Evolutionary conservation across 2,329 filamentous ascomycete genomes (phyloP).

Genomic region (Xylariaceae sp.): DNA sequence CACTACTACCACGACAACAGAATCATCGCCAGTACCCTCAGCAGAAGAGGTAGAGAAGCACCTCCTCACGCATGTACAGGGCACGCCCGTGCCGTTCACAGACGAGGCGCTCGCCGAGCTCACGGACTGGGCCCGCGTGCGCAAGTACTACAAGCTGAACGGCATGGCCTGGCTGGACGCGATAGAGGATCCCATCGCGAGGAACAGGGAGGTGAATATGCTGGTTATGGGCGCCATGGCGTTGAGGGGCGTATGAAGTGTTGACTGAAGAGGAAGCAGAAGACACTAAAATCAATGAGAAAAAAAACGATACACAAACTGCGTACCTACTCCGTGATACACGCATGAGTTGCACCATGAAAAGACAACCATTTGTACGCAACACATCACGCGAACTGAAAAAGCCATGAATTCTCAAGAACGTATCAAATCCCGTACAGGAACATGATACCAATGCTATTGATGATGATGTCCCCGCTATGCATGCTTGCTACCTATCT

Average conservation of each 20-base stretch:
- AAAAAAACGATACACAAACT: neutral
- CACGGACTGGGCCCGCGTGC: constrained; percentile 64
- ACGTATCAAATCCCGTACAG: too few relatives aligned
- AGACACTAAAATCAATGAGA: neutral
- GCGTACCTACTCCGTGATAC: neutral
- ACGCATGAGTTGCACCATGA: neutral
- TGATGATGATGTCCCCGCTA: neutral
- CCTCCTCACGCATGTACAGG: constrained; percentile 57
- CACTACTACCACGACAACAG: neutral
- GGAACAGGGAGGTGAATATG: constrained; percentile 57
- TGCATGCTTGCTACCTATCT: too few relatives aligned
- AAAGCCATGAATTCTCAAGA: too few relatives aligned
- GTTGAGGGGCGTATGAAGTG: constrained; percentile 52
- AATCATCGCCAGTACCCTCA: neutral
- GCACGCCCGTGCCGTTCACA: constrained; percentile 52
- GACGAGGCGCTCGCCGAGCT: constrained; percentile 56
- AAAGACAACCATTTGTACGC: neutral
- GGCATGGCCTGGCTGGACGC: constrained; percentile 47
- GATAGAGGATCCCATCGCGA: constrained; percentile 40
- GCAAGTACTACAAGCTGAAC: constrained; percentile 83
- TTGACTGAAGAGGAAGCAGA: neutral
- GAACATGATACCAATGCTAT: neutral
- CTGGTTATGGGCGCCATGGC: constrained; percentile 74
- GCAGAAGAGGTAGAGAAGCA: constrained; percentile 52
- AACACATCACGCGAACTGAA: too few relatives aligned